Evolutionary conservation across 1,284 basidiomycete genomes (phyloP).

Genomic region (Moesziomyces parantarcticus): DNA sequence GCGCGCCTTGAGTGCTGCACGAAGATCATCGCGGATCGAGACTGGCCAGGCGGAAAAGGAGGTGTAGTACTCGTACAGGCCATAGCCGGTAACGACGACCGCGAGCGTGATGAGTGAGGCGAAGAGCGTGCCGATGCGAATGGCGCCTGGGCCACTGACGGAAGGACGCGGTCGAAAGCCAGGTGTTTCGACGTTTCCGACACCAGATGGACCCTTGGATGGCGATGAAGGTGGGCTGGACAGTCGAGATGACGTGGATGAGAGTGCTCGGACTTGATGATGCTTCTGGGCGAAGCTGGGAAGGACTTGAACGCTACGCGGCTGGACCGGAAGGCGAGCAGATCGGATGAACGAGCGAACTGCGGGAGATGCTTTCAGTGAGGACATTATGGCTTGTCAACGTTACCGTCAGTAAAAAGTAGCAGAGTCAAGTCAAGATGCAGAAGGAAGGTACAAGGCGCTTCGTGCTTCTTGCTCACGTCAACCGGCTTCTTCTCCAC

Average conservation of each 20-base stretch:
- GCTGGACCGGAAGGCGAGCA: neutral
- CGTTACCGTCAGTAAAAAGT: neutral
- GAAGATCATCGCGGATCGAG: conserved; percentile 62
- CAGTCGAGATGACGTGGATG: neutral
- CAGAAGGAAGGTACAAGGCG: neutral
- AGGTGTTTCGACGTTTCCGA: conserved; percentile 38
- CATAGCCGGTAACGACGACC: conserved; percentile 60
- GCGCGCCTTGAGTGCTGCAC: conserved; percentile 63
- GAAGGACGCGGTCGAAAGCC: conserved; percentile 29
- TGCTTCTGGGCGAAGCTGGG: neutral
- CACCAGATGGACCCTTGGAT: conserved; percentile 3
- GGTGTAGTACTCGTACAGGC: conserved; percentile 65
- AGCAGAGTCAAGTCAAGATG: neutral
- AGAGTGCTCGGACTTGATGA: neutral
- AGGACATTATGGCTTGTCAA: conserved; percentile 5
- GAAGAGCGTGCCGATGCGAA: conserved; percentile 47
- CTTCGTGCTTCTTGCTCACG: neutral
- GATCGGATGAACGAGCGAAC: conserved; percentile 7
- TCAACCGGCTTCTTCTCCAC: conserved; percentile 20
- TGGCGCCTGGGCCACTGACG: conserved; percentile 13
- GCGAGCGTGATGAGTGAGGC: conserved; percentile 55
- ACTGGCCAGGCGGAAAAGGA: conserved; percentile 67
- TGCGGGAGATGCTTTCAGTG: conserved; percentile 10
- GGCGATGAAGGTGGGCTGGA: conserved; percentile 6
- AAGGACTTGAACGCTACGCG: neutral